phyloP scores from a whole-genome alignment of 768 basidiomycete genomes.

The Rhizopogon vinicolor region DNA sequence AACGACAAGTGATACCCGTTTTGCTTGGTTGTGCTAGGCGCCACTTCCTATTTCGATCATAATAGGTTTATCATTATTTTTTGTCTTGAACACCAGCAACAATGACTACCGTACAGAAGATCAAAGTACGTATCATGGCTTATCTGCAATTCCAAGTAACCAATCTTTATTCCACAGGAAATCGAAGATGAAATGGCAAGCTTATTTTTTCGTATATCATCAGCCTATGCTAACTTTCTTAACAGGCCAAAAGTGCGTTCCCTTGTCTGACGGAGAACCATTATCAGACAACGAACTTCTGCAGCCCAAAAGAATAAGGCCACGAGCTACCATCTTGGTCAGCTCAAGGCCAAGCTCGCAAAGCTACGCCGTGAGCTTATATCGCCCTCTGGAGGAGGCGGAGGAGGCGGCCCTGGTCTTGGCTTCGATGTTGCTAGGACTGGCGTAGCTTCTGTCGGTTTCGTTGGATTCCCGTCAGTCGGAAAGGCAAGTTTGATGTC shows the following conservation, averaged over 20 bases:
- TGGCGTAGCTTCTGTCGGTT: constrained; percentile 95
- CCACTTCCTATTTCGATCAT: neutral
- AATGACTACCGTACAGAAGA: constrained; percentile 91
- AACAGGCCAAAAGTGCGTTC: constrained; percentile 73
- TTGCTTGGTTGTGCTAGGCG: constrained; percentile 6
- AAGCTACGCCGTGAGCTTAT: constrained; percentile 96
- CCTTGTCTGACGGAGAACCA: constrained; percentile 4
- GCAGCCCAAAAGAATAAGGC: constrained; percentile 96
- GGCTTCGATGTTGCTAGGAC: constrained; percentile 99
- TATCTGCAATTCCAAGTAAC: constrained; percentile 14
- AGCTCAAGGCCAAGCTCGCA: constrained; percentile 97
- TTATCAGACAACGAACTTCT: constrained; percentile 9
- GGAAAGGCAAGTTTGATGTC: constrained; percentile 60
- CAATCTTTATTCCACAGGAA: constrained; percentile 46
- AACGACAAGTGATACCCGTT: neutral
- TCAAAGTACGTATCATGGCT: constrained; percentile 49
- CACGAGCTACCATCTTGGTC: constrained; percentile 93
- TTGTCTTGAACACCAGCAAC: neutral
- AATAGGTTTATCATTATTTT: neutral
- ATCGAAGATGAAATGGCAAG: constrained; percentile 96
- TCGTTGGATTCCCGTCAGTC: constrained; percentile 90
- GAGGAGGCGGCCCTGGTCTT: constrained; percentile 84
- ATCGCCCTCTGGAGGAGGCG: constrained; percentile 67
- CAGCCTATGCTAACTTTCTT: neutral
- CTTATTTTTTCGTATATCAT: constrained; percentile 5